These are phyloP conservation scores for Claviceps sp. DNA, from an alignment of 2,329 filamentous ascomycete species.

Conservation along the genomic window DNA sequence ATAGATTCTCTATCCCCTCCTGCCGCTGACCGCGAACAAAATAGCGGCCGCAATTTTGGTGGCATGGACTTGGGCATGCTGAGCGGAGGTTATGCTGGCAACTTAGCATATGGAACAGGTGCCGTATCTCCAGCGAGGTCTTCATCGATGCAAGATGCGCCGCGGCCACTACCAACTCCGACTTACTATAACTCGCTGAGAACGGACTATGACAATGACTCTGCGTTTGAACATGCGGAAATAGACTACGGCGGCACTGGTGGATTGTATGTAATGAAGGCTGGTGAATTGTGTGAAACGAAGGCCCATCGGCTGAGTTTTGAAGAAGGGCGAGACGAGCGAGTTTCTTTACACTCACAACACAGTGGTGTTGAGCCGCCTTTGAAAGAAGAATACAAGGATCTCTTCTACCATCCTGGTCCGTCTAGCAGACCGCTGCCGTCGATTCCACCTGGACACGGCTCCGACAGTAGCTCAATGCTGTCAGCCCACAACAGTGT, in stretches of 20 bases:
- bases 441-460: slow-evolving; percentile 45
- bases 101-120: slow-evolving; percentile 36
- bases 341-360: slow-evolving; percentile 41
- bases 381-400: slow-evolving; percentile 61
- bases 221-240: slow-evolving; percentile 45
- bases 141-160: slow-evolving; percentile 28
- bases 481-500: slow-evolving; percentile 29
- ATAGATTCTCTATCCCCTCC: slow-evolving; percentile 26
- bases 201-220: slow-evolving; percentile 17
- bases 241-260: slow-evolving; percentile 88
- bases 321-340: slow-evolving; percentile 75
- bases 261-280: slow-evolving; percentile 44
- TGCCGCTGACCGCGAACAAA: slow-evolving; percentile 33
- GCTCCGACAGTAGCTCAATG: slow-evolving; percentile 46
- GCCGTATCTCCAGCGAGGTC: slow-evolving; percentile 26
- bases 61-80: slow-evolving; percentile 60
- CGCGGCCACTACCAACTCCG: slow-evolving; percentile 36
- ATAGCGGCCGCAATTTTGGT: slow-evolving; percentile 61
- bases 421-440: slow-evolving; percentile 52
- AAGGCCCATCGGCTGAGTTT: slow-evolving; percentile 67
- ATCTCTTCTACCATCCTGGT: slow-evolving; percentile 89
- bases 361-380: slow-evolving; percentile 53
- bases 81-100: slow-evolving; percentile 54
- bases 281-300: slow-evolving; percentile 64
- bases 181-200: slow-evolving; percentile 18